phyloP scores from a whole-genome alignment of 345 rosid genomes.

The Ceriops tagal region DNA sequence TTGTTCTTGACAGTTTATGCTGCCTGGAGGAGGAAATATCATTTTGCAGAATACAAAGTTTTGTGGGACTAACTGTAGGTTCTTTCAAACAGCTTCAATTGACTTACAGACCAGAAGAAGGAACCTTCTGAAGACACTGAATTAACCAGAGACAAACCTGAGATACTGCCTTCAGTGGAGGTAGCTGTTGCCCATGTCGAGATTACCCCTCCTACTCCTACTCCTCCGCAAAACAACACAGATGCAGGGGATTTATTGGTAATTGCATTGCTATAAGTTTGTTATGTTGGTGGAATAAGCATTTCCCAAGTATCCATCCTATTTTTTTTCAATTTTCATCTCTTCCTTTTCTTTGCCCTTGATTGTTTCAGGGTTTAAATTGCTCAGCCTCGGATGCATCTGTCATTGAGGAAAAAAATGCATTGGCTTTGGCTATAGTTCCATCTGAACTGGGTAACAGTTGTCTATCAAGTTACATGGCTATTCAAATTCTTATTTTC shows the following conservation, averaged over 20 bases:
- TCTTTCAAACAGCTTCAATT: slow-evolving; percentile 53
- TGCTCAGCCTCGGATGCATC: slow-evolving; percentile 47
- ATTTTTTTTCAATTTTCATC: slow-evolving; percentile 1
- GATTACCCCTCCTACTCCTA: slow-evolving; percentile 40
- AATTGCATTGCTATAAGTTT: slow-evolving; percentile 13
- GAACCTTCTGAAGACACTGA: slow-evolving; percentile 53
- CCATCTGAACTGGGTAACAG: slow-evolving; percentile 50
- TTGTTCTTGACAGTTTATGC: not conserved
- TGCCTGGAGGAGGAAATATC: not conserved
- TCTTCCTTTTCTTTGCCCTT: not conserved
- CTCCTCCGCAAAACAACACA: slow-evolving; percentile 44
- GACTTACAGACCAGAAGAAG: slow-evolving; percentile 80
- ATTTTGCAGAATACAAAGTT: not conserved
- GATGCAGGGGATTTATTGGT: slow-evolving; percentile 88
- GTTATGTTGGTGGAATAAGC: slow-evolving; percentile 6
- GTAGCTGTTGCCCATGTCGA: slow-evolving; percentile 41
- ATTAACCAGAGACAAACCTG: slow-evolving; percentile 52
- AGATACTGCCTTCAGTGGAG: slow-evolving; percentile 47
- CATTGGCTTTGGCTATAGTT: slow-evolving; percentile 88
- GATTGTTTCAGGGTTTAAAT: slow-evolving; percentile 61
- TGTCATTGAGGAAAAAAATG: slow-evolving; percentile 80
- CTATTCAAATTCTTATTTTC: slow-evolving; percentile 10
- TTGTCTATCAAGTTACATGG: not conserved
- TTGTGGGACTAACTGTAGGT: slow-evolving; percentile 23
- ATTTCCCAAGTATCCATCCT: not conserved